Base-by-base conservation (phyloP, 768 basidiomycete species). In the Russula virescens region DNA sequence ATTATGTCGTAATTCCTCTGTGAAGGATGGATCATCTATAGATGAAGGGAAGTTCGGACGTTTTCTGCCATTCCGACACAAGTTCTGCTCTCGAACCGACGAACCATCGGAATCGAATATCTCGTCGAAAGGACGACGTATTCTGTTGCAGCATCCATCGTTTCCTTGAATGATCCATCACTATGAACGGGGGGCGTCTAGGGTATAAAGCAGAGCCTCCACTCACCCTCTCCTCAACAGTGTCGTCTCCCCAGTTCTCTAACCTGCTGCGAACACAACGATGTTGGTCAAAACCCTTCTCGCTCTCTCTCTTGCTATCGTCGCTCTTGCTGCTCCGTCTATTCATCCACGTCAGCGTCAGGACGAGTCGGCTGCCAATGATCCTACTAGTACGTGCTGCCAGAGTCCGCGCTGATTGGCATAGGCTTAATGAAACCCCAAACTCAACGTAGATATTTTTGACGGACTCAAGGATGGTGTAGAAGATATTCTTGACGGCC, bases 201-300 rank as follows among this genome's bases (percentile, higher is more conserved):
- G 25, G 11, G 28, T 52, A 59, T 59, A 52, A 59, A 52, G 11
- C 7, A 23, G 42, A 18, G 21, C 28, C n/a, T 11, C 19, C 10
- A 23, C 16, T 14, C 3, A 13, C n/a, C 28, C 34, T 42, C 54
- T 25, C 21, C 8, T 42, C 53, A 49, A 8, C 47, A 31, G 25
- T 14, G 19, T 21, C 28, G 11, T 45, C 21, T n/a, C 25, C n/a
- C 18, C 26, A 3, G 16, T 28, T 42, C n/a, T 13, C 23, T 40
- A 19, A 53, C 4, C 10, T 10, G n/a, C 40, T 34, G 10, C 23
- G 1, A 19, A 7, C 25, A 54, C 52, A 48, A 63, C 58, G 52
- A 16, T 34, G 62, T 58, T 63, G 31, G 23, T 47, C 4, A 63
- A 63, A 23, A 1, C 52, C 23, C 14, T 63, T n/a, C 21, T 59